phyloP scores from a whole-genome alignment of 225 moss, liverwort and hornwort genomes.

The Ulota crispa region DNA sequence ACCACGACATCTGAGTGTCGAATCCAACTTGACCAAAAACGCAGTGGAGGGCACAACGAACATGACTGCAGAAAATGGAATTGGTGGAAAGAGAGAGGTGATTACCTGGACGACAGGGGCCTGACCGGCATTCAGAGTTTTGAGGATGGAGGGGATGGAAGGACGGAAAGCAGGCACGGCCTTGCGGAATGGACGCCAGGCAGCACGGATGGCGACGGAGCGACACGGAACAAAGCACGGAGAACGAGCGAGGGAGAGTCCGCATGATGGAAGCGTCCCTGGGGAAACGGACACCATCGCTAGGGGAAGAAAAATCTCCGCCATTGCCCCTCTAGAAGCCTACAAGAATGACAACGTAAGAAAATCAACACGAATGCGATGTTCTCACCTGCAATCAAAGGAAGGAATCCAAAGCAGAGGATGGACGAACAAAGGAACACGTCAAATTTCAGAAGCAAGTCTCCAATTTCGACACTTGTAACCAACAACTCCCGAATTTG shows the following conservation, averaged over 20 bases:
- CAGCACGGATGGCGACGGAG: slow-evolving; percentile 30
- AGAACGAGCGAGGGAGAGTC: slow-evolving; percentile 6
- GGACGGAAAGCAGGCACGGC: slow-evolving; percentile 23
- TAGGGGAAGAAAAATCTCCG: slow-evolving; percentile 14
- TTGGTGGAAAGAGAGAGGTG: slow-evolving; percentile 12
- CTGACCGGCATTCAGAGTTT: slow-evolving; percentile 31
- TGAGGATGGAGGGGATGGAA: slow-evolving; percentile 34
- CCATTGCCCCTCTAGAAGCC: slow-evolving; percentile 14
- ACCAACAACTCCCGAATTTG: no score
- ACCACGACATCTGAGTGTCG: neutral
- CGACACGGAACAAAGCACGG: slow-evolving; percentile 11
- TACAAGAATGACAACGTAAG: slow-evolving; percentile 18
- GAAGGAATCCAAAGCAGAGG: neutral
- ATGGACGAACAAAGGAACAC: neutral
- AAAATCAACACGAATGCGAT: neutral
- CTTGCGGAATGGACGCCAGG: slow-evolving; percentile 13
- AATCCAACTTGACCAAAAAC: neutral
- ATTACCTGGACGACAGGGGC: slow-evolving; percentile 45
- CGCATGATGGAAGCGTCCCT: slow-evolving; percentile 15
- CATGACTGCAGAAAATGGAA: neutral
- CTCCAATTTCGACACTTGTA: neutral
- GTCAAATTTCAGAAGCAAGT: neutral
- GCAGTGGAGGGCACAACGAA: neutral
- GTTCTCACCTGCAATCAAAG: neutral
- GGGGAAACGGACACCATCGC: slow-evolving; percentile 11